Conservation (phyloP, 805 yeast species). For the Phaffomyces opuntiae region DNA sequence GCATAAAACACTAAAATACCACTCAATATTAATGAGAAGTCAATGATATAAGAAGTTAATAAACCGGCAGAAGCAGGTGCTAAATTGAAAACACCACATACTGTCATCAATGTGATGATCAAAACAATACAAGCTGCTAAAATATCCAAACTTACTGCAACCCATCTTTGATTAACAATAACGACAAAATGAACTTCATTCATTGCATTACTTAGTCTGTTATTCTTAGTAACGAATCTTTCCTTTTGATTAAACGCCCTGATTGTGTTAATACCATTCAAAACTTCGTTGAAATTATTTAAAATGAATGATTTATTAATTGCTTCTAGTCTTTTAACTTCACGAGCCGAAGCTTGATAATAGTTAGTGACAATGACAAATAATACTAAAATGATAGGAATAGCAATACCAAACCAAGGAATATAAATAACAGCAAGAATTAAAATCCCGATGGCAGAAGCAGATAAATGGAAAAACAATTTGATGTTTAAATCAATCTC, state of each 20-base stretch:
- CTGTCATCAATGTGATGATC: constrained; percentile 50
- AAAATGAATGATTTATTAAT: constrained; percentile 61
- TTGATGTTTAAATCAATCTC: constrained; percentile 62
- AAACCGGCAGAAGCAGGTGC: constrained; percentile 61
- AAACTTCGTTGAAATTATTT: constrained; percentile 61
- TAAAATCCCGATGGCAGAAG: constrained; percentile 48
- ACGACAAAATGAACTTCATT: constrained; percentile 58
- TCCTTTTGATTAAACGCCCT: constrained; percentile 42
- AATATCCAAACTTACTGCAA: constrained; percentile 48
- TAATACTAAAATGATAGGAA: constrained; percentile 33
- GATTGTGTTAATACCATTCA: constrained; percentile 59
- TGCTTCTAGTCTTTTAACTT: constrained; percentile 71
- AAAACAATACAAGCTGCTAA: constrained; percentile 44
- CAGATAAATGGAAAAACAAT: constrained; percentile 38
- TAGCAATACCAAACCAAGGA: constrained; percentile 66
- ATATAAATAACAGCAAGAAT: constrained; percentile 58
- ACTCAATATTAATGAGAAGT: constrained; percentile 46
- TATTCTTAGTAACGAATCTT: constrained; percentile 40
- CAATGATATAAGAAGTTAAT: constrained; percentile 51
- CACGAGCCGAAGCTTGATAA: constrained; percentile 68
- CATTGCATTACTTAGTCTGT: constrained; percentile 45
- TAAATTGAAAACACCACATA: constrained; percentile 48
- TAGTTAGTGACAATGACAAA: constrained; percentile 39
- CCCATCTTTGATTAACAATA: constrained; percentile 63
- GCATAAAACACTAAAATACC: constrained; percentile 54